These are phyloP conservation scores for Smallanthus sonchifolius DNA, from an alignment of 129 eudicot genomes.

Conservation along the genomic window DNA sequence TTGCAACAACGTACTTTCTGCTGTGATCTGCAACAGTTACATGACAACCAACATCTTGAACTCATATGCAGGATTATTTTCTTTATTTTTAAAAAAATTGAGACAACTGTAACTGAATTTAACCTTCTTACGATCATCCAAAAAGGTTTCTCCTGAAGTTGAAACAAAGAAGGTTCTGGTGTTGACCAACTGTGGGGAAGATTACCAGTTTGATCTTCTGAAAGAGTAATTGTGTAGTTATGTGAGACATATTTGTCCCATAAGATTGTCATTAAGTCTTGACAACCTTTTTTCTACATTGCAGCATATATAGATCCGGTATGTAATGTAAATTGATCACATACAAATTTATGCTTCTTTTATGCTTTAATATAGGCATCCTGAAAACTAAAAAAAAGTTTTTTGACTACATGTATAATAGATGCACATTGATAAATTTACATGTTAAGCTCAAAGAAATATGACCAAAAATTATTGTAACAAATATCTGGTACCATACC, in stretches of 20 bases:
- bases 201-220: constrained; percentile 56
- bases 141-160: constrained; percentile 55
- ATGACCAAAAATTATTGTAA: background rate
- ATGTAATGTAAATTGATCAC: constrained; percentile 21
- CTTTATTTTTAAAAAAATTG: background rate
- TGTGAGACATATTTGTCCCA: constrained; percentile 36
- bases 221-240: constrained; percentile 49
- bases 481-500: constrained; percentile 25
- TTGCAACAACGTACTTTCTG: constrained; percentile 53
- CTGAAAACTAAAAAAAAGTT: constrained; percentile 9
- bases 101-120: background rate
- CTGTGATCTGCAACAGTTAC: constrained; percentile 36
- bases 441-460: background rate
- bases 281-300: constrained; percentile 50
- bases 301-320: constrained; percentile 27
- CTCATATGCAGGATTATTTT: background rate
- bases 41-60: background rate
- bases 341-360: constrained; percentile 41
- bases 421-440: background rate
- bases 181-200: constrained; percentile 56
- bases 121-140: constrained; percentile 66
- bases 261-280: constrained; percentile 35
- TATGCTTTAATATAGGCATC: constrained; percentile 35
- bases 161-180: constrained; percentile 57
- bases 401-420: background rate